Base-by-base conservation (phyloP, 2,329 filamentous ascomycete species). In the Aaosphaeria pasadenensis region DNA sequence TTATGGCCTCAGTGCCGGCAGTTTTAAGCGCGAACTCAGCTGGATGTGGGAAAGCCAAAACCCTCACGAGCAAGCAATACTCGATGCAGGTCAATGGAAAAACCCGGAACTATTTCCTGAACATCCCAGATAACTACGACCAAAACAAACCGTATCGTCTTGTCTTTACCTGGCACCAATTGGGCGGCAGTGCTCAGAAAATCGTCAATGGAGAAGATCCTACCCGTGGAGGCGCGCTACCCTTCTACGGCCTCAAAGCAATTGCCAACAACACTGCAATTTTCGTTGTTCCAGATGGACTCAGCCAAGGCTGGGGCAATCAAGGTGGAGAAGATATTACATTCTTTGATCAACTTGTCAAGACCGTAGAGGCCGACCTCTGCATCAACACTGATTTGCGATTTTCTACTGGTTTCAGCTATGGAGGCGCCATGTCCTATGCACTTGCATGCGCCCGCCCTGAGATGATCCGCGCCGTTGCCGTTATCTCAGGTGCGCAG, bases 361-460 rank as follows among this genome's bases (percentile, higher is more conserved):
- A 63, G 17, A 59, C 58, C 7, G 56, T 74, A 28, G 65, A 73
- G 49, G 49, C 53, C 5, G 63, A 69, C 31, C 66, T 75, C 39
- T 77, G 74, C 52, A 55, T 76, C 30, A 66, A 77, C 46, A 58
- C 70, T 47, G 59, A 58, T 43, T 63, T 69, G 48, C 61, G 70
- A 46, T 77, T 75, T 56, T 62, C 69, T 35, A 73, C 70, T 1
- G 73, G 72, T 7, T 76, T 71, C 58, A 71, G 69, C 54, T 74
- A 73, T 53, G 73, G 74, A 30, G 72, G 65, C 38, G 67, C 67
- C 33, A 75, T 76, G 70, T 67, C 64, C 2, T 72, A 66, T 52
- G 62, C 69, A 0, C 53, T 74, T 11, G 72, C 73, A 5, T 76
- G 73, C 51, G 63, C 72, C 0, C 66, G 70, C 13, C 62, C 70